Evolutionary conservation across 2,329 filamentous ascomycete species (phyloP).

Genomic region (Diplodia sapinea): DNA sequence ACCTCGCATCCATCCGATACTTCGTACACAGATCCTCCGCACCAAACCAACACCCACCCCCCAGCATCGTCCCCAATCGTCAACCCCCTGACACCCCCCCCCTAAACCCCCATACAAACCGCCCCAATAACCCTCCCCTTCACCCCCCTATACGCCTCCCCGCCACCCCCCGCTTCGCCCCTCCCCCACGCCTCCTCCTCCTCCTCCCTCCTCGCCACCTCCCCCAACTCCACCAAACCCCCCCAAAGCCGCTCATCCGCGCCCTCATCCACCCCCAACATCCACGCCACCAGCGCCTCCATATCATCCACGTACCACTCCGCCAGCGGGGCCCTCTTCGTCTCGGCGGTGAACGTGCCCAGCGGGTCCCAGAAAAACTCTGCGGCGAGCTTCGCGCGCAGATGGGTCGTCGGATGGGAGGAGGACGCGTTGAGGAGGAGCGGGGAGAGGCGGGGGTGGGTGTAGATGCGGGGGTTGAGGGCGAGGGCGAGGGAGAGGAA

Average conservation of each 20-base stretch:
- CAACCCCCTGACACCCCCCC: neutral
- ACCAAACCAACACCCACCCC: too few relatives aligned
- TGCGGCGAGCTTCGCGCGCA: neutral
- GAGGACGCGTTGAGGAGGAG: neutral
- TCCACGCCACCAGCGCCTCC: conserved; percentile 11
- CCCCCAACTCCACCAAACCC: conserved; percentile 11
- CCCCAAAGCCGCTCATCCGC: neutral
- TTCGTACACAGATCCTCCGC: too few relatives aligned
- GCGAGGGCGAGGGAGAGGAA: conserved; percentile 8
- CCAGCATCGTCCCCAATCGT: too few relatives aligned
- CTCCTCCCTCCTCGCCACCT: neutral
- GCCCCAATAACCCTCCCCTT: neutral
- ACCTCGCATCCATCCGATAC: too few relatives aligned
- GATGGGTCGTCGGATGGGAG: neutral
- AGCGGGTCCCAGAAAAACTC: neutral
- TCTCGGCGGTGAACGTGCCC: too few relatives aligned
- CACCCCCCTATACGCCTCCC: conserved; percentile 1
- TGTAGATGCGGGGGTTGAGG: conserved; percentile 11
- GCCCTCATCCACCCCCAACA: neutral
- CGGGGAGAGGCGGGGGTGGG: neutral
- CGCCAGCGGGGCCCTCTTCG: too few relatives aligned
- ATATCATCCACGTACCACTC: neutral
- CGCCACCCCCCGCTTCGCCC: neutral
- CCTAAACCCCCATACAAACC: conserved; percentile 1
- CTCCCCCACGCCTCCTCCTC: neutral